A percentile compares a stretch with the other conserved stretches of the same genome.
Conservation (phyloP, 306 rosid species). For the Vachellia pachyceras region DNA sequence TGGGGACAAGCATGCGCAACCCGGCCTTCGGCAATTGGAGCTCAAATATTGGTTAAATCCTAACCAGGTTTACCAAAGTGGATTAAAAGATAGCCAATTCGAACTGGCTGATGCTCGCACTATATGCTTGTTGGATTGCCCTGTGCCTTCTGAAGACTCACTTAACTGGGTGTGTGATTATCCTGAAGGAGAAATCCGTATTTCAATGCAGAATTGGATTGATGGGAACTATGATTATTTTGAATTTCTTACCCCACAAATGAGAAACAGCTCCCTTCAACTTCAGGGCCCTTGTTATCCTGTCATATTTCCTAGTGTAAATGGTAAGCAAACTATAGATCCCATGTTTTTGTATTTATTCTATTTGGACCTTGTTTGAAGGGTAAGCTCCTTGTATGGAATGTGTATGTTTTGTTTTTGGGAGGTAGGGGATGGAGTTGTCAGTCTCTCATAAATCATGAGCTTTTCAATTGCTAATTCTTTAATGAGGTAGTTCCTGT, state of each 20-base stretch:
- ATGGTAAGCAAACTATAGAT: constrained; percentile 58
- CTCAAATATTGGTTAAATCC: constrained; percentile 92
- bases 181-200: constrained; percentile 87
- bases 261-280: constrained; percentile 92
- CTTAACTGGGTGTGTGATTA: constrained; percentile 94
- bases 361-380: constrained; percentile 23
- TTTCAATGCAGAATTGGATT: constrained; percentile 76
- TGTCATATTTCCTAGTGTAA: constrained; percentile 93
- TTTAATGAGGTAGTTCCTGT: not conserved
- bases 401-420: not conserved
- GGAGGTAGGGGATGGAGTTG: not conserved
- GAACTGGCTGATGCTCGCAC: constrained; percentile 75
- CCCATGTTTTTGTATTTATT: constrained; percentile 20
- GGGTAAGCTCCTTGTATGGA: not conserved
- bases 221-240: constrained; percentile 74
- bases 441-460: constrained; percentile 25
- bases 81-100: constrained; percentile 70
- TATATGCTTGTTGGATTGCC: constrained; percentile 88
- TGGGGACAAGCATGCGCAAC: constrained; percentile 82
- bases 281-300: constrained; percentile 99
- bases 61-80: constrained; percentile 93
- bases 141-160: constrained; percentile 79
- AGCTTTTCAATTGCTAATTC: not conserved
- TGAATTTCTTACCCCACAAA: constrained; percentile 90
- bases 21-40: constrained; percentile 76